Evolutionary conservation across 2,329 filamentous ascomycete genomes (phyloP).

Genomic region (Claviceps sp.): DNA sequence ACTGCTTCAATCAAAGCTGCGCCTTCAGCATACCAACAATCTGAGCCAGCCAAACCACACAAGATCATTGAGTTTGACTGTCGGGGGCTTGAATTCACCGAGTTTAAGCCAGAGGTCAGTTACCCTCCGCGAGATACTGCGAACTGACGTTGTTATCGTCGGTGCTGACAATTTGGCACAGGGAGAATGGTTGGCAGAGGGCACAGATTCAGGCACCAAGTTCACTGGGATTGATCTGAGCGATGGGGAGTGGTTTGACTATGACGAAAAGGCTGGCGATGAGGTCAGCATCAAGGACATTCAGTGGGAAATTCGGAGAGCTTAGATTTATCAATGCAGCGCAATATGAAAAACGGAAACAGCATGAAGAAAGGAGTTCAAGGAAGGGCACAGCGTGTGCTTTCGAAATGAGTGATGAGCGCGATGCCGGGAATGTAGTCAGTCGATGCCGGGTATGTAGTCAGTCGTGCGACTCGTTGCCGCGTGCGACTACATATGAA

Average conservation of each 20-base stretch:
- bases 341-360: too few relatives aligned
- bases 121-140: not conserved
- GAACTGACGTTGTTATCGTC: not conserved
- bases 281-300: slow-evolving; percentile 88
- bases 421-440: not conserved
- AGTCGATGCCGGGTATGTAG: not conserved
- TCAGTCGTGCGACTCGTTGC: too few relatives aligned
- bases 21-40: slow-evolving; percentile 57
- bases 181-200: slow-evolving; percentile 85
- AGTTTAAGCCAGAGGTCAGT: slow-evolving; percentile 76
- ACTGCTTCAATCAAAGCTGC: slow-evolving; percentile 70
- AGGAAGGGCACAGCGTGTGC: not conserved
- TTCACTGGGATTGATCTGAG: slow-evolving; percentile 70
- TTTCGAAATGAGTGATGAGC: not conserved
- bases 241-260: slow-evolving; percentile 96
- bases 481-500: too few relatives aligned
- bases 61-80: slow-evolving; percentile 89
- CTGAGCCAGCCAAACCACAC: slow-evolving; percentile 58
- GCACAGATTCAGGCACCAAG: slow-evolving; percentile 64
- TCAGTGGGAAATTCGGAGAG: slow-evolving; percentile 70
- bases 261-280: slow-evolving; percentile 83
- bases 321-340: slow-evolving; percentile 26
- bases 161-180: slow-evolving; percentile 29
- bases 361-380: not conserved
- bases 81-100: slow-evolving; percentile 78